phyloP scores from a whole-genome alignment of 192 early-diverging fungal genomes.

The Coemansia sp. region DNA sequence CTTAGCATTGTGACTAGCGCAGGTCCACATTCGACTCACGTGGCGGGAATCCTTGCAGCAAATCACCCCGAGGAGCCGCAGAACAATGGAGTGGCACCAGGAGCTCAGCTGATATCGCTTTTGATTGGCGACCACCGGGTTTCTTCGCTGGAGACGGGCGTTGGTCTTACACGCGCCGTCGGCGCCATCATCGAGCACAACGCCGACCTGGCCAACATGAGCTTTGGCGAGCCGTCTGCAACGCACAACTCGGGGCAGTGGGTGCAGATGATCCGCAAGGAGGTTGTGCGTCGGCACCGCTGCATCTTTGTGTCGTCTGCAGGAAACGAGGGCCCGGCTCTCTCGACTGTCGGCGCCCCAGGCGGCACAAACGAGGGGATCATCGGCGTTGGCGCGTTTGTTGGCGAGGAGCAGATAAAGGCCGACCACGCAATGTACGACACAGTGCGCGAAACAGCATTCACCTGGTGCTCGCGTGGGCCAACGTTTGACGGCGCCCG shows the following conservation, averaged over 20 bases:
- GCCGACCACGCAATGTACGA: constrained; percentile 85
- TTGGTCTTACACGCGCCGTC: constrained; percentile 77
- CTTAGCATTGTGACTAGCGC: constrained; percentile 80
- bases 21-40: constrained; percentile 91
- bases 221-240: constrained; percentile 80
- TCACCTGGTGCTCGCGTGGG: constrained; percentile 89
- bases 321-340: constrained; percentile 90
- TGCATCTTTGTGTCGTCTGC: constrained; percentile 86
- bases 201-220: constrained; percentile 80
- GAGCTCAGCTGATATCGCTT: constrained; percentile 90
- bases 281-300: constrained; percentile 80
- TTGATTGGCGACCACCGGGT: constrained; percentile 86
- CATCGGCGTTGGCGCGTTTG: constrained; percentile 93
- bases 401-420: constrained; percentile 78
- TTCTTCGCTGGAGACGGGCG: constrained; percentile 79
- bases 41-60: constrained; percentile 90
- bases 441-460: constrained; percentile 70
- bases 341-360: constrained; percentile 82
- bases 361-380: constrained; percentile 70
- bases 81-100: constrained; percentile 91
- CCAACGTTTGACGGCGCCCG: constrained; percentile 82
- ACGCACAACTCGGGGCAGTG: constrained; percentile 77
- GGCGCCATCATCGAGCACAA: constrained; percentile 67
- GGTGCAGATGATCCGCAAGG: constrained; percentile 72
- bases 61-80: constrained; percentile 81